Conservation (phyloP, 2,329 filamentous ascomycete genomes). For the Cryoendolithus antarcticus region DNA sequence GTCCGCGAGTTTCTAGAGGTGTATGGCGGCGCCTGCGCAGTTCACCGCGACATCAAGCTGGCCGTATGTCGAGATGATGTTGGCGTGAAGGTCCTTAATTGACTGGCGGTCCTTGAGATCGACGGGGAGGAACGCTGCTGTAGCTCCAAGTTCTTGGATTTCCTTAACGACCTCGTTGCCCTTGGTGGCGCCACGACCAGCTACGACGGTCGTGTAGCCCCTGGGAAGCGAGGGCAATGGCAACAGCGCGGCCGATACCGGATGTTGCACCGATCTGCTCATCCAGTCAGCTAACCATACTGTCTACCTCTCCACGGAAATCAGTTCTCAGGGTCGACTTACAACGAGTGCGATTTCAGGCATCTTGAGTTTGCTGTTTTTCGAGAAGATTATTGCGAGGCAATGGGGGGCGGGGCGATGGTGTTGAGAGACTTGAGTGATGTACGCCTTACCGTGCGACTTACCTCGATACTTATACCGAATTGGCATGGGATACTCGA, state of each 20-base stretch:
- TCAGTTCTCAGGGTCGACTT: no score
- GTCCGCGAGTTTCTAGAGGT: constrained; percentile 25
- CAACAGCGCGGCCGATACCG: constrained; percentile 2
- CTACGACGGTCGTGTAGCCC: neutral
- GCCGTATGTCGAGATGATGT: constrained; percentile 21
- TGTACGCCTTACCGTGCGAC: no score
- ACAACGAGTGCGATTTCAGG: no score
- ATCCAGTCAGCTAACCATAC: no score
- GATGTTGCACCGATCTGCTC: constrained; percentile 2
- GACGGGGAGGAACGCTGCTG: constrained; percentile 2
- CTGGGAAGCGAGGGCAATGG: constrained; percentile 2
- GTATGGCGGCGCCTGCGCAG: constrained; percentile 28
- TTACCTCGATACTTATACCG: no score
- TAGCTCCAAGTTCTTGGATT: neutral
- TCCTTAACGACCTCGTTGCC: constrained; percentile 1
- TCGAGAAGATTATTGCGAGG: no score
- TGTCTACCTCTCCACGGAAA: no score
- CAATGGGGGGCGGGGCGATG: no score
- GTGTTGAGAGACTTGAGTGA: no score
- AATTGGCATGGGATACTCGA: no score
- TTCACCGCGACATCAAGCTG: constrained; percentile 32
- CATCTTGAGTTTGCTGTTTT: no score
- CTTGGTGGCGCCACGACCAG: constrained; percentile 1
- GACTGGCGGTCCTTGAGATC: constrained; percentile 23
- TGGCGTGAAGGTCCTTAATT: constrained; percentile 13